These are phyloP conservation scores for Mycena citricolor DNA, from an alignment of 1,284 basidiomycete genomes.

Conservation along the genomic window DNA sequence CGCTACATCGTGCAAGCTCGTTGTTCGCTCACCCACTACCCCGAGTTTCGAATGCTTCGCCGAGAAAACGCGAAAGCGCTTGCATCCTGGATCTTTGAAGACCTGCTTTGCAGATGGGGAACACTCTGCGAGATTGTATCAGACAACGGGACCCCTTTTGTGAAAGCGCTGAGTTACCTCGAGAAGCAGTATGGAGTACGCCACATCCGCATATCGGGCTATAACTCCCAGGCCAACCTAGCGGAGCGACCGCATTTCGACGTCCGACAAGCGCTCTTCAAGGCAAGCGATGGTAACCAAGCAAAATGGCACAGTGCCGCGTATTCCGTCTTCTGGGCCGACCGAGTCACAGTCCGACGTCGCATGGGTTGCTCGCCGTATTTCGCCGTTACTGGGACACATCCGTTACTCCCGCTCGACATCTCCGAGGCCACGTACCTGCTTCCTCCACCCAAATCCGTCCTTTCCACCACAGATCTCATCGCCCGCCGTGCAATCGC, in stretches of 20 bases:
- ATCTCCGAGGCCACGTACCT: slow-evolving; percentile 41
- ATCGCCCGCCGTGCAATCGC: slow-evolving; percentile 26
- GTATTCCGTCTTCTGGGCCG: slow-evolving; percentile 41
- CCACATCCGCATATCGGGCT: slow-evolving; percentile 43
- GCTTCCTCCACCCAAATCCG: slow-evolving; percentile 19
- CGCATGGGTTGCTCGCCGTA: slow-evolving; percentile 30
- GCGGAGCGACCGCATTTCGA: slow-evolving; percentile 39
- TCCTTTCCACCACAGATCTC: slow-evolving; percentile 29
- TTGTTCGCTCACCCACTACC: slow-evolving; percentile 27
- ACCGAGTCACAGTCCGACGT: slow-evolving; percentile 23
- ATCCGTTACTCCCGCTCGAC: slow-evolving; percentile 43
- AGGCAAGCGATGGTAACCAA: slow-evolving; percentile 34
- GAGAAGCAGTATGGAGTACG: slow-evolving; percentile 34
- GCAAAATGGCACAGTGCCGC: slow-evolving; percentile 31
- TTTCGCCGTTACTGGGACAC: slow-evolving; percentile 36
- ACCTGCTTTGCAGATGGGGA: slow-evolving; percentile 26
- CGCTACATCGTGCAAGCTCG: slow-evolving; percentile 29
- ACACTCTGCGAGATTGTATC: slow-evolving; percentile 29
- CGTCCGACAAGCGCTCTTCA: slow-evolving; percentile 37
- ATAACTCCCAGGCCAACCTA: slow-evolving; percentile 43
- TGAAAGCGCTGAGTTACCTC: slow-evolving; percentile 33
- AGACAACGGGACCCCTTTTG: slow-evolving; percentile 35
- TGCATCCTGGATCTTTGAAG: slow-evolving; percentile 29
- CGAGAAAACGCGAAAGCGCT: slow-evolving; percentile 24
- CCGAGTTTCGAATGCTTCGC: slow-evolving; percentile 26